Conservation (phyloP, 495 filamentous ascomycete genomes). For the Neurospora sp. region DNA sequence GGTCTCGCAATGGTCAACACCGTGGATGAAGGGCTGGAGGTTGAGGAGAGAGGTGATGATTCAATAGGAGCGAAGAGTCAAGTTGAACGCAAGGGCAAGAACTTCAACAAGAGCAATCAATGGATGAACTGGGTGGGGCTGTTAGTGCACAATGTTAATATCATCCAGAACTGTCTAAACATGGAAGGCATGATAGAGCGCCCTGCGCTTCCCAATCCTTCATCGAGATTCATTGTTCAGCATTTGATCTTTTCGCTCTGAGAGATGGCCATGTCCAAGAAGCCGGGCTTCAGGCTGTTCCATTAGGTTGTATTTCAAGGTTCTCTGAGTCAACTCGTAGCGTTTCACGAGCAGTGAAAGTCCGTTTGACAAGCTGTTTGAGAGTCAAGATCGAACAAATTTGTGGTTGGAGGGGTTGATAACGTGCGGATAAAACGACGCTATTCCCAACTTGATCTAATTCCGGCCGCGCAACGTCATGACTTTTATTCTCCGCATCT, state of each 20-base stretch:
- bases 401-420: not conserved
- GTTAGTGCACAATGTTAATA: not conserved
- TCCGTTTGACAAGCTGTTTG: not conserved
- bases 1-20: not conserved
- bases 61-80: not conserved
- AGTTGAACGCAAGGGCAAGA: not conserved
- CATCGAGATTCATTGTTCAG: not conserved
- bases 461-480: not conserved
- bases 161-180: not conserved
- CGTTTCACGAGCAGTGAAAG: not conserved
- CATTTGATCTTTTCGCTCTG: not conserved
- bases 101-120: not conserved
- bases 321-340: not conserved
- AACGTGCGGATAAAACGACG: not conserved
- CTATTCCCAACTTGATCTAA: not conserved
- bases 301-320: not conserved
- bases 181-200: not conserved
- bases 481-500: not conserved
- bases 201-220: not conserved
- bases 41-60: not conserved
- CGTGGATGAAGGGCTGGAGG: not conserved
- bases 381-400: not conserved
- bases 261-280: not conserved
- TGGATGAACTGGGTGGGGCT: not conserved
- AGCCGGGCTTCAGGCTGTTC: not conserved